Percentiles rank a stretch among this genome's conserved stretches.
These are phyloP conservation scores for Apophysomyces trapeziformis DNA, from an alignment of 371 early-diverging fungal species.

Conservation along the genomic window DNA sequence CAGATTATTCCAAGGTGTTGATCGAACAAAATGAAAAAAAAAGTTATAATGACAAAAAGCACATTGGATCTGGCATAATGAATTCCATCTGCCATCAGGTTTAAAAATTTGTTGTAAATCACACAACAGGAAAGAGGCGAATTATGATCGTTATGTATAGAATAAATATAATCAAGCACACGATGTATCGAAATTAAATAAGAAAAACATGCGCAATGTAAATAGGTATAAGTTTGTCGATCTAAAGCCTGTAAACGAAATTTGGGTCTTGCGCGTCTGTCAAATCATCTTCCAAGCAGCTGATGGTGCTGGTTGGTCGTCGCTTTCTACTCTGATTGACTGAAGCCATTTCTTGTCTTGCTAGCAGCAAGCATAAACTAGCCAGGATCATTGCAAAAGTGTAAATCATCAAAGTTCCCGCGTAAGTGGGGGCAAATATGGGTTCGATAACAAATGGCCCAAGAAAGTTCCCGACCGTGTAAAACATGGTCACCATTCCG, in stretches of 20 bases:
- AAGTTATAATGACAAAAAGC: no score
- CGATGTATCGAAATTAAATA: no score
- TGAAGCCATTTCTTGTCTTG: slow-evolving; percentile 15
- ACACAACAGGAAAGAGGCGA: slow-evolving; percentile 7
- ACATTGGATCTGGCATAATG: no score
- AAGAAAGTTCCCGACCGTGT: neutral
- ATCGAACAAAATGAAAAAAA: no score
- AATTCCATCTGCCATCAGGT: no score
- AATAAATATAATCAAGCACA: no score
- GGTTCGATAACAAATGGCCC: slow-evolving; percentile 25
- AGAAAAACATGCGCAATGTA: no score
- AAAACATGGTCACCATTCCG: slow-evolving; percentile 19
- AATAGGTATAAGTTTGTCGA: no score
- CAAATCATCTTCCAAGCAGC: neutral
- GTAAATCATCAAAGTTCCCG: slow-evolving; percentile 24
- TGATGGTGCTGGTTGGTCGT: neutral
- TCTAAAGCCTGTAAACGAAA: neutral
- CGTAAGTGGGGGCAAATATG: slow-evolving; percentile 21
- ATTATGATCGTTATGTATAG: no score
- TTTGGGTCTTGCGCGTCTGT: neutral
- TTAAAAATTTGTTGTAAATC: no score
- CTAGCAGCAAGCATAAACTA: slow-evolving; percentile 18
- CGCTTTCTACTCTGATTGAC: slow-evolving; percentile 15
- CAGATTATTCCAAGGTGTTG: no score
- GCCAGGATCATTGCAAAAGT: no score